A percentile compares a stretch with the other conserved stretches of the same genome.
These are phyloP conservation scores for Irpex lacteus DNA, from an alignment of 1,284 basidiomycete genomes.

Conservation along the genomic window DNA sequence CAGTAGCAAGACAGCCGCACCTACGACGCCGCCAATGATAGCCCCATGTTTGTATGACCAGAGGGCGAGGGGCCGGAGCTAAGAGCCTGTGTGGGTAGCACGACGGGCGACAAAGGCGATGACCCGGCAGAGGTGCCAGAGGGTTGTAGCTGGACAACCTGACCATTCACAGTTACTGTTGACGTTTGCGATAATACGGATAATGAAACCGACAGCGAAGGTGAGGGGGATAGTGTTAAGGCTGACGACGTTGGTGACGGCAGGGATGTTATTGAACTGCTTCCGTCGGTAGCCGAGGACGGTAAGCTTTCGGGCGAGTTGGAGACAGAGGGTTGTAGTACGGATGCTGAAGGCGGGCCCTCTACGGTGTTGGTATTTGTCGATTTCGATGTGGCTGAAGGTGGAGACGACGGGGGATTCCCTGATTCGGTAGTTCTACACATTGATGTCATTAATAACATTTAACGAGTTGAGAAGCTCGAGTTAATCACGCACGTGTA, in stretches of 20 bases:
- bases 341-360: neutral
- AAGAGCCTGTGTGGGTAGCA: neutral
- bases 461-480: neutral
- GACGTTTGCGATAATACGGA: neutral
- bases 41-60: neutral
- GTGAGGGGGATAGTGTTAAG: neutral
- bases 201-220: neutral
- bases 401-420: neutral
- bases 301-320: neutral
- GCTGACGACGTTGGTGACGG: neutral
- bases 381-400: neutral
- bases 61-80: neutral
- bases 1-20: neutral
- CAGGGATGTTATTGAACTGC: neutral
- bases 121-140: neutral
- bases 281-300: neutral
- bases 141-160: neutral
- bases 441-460: neutral
- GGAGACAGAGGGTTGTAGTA: neutral
- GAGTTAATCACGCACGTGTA: conserved; percentile 5
- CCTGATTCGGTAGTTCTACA: conserved; percentile 1
- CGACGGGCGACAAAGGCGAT: neutral
- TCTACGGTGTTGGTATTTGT: neutral
- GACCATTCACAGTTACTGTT: neutral
- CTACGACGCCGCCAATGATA: neutral